Percentiles rank a stretch among this genome's conserved stretches.
Evolutionary conservation across 2,329 filamentous ascomycete species (phyloP).

Genomic region (Trichoderma guizhouense): DNA sequence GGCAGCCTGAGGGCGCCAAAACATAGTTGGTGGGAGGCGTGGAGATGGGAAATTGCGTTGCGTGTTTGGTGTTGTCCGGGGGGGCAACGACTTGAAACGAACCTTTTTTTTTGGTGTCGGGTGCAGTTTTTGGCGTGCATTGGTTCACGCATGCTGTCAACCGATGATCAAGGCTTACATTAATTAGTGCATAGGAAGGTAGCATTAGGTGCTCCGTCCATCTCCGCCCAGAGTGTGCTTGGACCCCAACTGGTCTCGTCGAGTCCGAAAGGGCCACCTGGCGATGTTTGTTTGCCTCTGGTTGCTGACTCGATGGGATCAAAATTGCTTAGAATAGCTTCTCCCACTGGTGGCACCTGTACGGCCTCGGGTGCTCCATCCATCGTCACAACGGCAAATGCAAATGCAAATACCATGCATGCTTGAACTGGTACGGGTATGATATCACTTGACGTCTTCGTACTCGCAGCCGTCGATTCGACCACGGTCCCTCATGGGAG

Average conservation of each 20-base stretch:
- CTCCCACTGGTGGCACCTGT: not conserved
- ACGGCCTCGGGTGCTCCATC: not conserved
- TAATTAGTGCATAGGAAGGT: not conserved
- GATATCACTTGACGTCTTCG: not conserved
- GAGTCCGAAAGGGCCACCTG: not conserved
- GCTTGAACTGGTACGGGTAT: not conserved
- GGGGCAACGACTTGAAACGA: conserved; percentile 17
- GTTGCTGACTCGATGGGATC: too few relatives aligned
- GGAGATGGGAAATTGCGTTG: conserved; percentile 29
- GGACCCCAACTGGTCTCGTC: not conserved
- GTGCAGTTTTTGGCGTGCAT: not conserved
- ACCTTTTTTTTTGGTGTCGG: conserved; percentile 4
- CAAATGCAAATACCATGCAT: not conserved
- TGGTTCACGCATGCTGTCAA: conserved; percentile 5
- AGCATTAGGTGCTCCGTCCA: conserved; percentile 1
- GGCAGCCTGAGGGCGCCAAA: conserved; percentile 1
- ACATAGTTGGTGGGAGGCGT: conserved; percentile 20
- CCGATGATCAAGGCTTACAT: not conserved
- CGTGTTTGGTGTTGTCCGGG: conserved; percentile 19
- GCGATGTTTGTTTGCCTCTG: not conserved
- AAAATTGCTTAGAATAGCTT: not conserved
- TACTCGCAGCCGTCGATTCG: conserved; percentile 10
- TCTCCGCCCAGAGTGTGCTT: not conserved
- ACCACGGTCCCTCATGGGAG: not conserved
- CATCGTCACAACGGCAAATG: not conserved